Percentiles rank a stretch among this genome's conserved stretches.
phyloP scores from a whole-genome alignment of 768 basidiomycete species.

The Coprinopsis cinerea region DNA sequence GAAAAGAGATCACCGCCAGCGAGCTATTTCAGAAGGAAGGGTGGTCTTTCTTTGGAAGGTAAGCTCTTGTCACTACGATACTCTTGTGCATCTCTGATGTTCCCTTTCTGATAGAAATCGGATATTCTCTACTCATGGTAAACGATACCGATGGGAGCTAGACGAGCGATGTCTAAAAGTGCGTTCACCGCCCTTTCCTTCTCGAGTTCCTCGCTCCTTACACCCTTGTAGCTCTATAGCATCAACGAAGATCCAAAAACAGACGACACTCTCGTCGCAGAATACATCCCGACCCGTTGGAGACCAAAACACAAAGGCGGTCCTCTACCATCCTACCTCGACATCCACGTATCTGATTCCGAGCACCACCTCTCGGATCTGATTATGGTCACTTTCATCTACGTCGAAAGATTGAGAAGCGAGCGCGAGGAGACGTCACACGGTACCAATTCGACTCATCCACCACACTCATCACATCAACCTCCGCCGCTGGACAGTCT shows the following conservation, averaged over 20 bases:
- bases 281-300: background rate
- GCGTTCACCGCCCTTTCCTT: background rate
- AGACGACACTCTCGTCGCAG: slow-evolving; percentile 1
- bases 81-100: background rate
- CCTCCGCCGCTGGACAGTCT: no score
- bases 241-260: background rate
- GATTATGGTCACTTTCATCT: slow-evolving; percentile 26
- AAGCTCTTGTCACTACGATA: background rate
- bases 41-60: slow-evolving; percentile 2
- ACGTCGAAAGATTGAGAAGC: background rate
- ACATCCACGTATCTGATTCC: no score
- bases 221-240: background rate
- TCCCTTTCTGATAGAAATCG: background rate
- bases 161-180: background rate
- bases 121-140: slow-evolving; percentile 4
- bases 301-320: background rate
- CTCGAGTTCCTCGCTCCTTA: background rate
- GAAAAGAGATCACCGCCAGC: slow-evolving; percentile 1
- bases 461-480: background rate
- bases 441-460: background rate
- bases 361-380: slow-evolving; percentile 24
- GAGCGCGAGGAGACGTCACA: background rate
- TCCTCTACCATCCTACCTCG: slow-evolving; percentile 15
- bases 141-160: slow-evolving; percentile 6
- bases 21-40: slow-evolving; percentile 3